Conservation (phyloP, 192 early-diverging fungal genomes). For the Rhizophagus sp. region DNA sequence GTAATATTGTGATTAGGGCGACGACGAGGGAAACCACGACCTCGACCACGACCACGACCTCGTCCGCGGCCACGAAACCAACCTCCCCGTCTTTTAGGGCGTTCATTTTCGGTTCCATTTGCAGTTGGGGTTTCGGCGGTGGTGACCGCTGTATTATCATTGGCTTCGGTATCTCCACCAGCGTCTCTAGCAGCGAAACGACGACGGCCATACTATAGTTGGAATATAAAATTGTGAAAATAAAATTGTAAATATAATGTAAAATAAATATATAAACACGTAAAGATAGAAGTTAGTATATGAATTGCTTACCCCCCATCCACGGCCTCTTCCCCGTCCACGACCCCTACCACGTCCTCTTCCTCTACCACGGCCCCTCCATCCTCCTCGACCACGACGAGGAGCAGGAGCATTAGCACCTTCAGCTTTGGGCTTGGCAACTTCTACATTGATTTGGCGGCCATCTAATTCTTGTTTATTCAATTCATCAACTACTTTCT, state of each 20-base stretch:
- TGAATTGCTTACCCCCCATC: conserved; percentile 21
- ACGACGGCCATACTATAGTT: conserved; percentile 18
- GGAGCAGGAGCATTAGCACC: conserved; percentile 35
- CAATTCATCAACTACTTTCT: conserved; percentile 69
- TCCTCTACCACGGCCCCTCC: conserved; percentile 35
- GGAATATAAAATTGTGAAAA: background rate
- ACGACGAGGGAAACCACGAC: conserved; percentile 32
- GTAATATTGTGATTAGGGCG: conserved; percentile 26
- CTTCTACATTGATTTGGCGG: conserved; percentile 89
- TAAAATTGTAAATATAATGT: background rate
- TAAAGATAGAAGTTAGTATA: background rate
- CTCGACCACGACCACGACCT: conserved; percentile 43
- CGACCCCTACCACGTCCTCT: conserved; percentile 47
- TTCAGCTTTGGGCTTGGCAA: conserved; percentile 69
- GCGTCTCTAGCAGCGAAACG: background rate
- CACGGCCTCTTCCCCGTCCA: conserved; percentile 36
- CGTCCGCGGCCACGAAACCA: conserved; percentile 37
- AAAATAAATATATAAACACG: conserved; percentile 10
- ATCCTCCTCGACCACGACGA: conserved; percentile 34
- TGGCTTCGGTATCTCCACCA: background rate
- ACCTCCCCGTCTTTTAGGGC: conserved; percentile 30
- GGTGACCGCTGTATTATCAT: conserved; percentile 24
- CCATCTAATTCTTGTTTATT: conserved; percentile 86
- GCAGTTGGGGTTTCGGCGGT: conserved; percentile 31
- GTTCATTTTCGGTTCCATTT: conserved; percentile 37